Evolutionary conservation across 2,329 filamentous ascomycete species (phyloP), one percentile per base, ranked within the genome.

Genomic region (Blumeria graminis): DNA sequence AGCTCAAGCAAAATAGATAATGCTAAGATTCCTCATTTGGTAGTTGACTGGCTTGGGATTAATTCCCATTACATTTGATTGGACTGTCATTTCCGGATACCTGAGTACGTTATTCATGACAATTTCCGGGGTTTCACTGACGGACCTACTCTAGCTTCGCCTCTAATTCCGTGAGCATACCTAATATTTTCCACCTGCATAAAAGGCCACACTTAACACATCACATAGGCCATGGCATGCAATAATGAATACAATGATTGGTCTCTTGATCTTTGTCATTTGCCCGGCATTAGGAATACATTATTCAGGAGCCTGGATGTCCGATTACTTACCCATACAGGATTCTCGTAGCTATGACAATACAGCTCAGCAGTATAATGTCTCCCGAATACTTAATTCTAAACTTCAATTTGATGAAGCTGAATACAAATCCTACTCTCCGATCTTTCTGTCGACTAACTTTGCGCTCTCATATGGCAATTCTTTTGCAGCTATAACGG

Each of bases 51-150:
- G 84, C 0, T 60, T 87, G 3, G 83, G 79, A 0, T 63, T 87
- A 33, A 68, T 86, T 6, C 82, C 83, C 1, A 77, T 87, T 35
- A 86, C 82, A 0, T 85, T 87, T 63, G 83, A 87, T 69, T 86
- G 83, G 82, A 81, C 80, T 5, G 80, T 85, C 62, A 74, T 86
- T 55, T 74, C 62, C 5, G 58, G 57, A 22, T 62, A 56, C 45
- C 10, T 43, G 14, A 16, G 39, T 43, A 43, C 14, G 39, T 43
- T 2, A 28, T 28, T 28, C 22, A 28, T 28, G 39, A n/a, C 1
- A 43, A 14, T 9, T 43, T 5, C 10, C 39, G 18, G 6, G 6
- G 6, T 13, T 55, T 28, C 22, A 28, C 22, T 28, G 22, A 28
- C 4, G 4, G 22, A 28, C 4, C 22, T 28, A 28, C 22, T 28